Evolutionary conservation across 139 green algal genomes (phyloP).

Genomic region (Volvox reticuliferus): DNA sequence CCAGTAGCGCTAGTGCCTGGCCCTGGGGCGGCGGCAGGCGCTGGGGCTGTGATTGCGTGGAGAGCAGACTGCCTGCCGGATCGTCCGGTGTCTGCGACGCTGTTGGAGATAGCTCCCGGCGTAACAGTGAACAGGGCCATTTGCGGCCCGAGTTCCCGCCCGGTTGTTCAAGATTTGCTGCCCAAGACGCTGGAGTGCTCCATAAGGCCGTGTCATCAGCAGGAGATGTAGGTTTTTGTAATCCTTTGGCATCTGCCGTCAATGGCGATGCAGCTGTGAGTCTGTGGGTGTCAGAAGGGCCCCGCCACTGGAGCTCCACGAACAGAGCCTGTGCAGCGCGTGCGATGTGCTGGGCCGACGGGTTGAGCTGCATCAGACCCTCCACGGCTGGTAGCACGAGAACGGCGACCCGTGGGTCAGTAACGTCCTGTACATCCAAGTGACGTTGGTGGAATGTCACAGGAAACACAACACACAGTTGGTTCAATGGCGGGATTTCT

Average conservation of each 20-base stretch:
- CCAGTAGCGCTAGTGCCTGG: background rate
- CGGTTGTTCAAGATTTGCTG: no score
- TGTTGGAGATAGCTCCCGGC: background rate
- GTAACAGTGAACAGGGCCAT: background rate
- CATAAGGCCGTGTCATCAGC: background rate
- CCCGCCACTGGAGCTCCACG: background rate
- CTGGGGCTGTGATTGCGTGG: no score
- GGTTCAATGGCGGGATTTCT: no score
- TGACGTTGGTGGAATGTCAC: no score
- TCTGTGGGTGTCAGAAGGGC: no score
- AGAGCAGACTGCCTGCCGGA: no score
- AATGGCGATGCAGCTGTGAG: no score
- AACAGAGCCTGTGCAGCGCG: background rate
- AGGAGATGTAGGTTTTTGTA: background rate
- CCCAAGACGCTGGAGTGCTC: background rate
- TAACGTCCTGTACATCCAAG: background rate
- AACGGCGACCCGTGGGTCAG: background rate
- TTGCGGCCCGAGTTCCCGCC: background rate
- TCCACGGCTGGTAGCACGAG: conserved; percentile 4
- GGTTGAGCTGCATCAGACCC: background rate
- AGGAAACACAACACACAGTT: no score
- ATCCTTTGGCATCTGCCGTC: background rate
- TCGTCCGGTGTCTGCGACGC: no score
- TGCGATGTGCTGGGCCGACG: background rate
- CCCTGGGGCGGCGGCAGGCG: background rate